These are phyloP conservation scores for Colletotrichum liaoningense DNA, from an alignment of 2,329 filamentous ascomycete genomes.

Conservation along the genomic window DNA sequence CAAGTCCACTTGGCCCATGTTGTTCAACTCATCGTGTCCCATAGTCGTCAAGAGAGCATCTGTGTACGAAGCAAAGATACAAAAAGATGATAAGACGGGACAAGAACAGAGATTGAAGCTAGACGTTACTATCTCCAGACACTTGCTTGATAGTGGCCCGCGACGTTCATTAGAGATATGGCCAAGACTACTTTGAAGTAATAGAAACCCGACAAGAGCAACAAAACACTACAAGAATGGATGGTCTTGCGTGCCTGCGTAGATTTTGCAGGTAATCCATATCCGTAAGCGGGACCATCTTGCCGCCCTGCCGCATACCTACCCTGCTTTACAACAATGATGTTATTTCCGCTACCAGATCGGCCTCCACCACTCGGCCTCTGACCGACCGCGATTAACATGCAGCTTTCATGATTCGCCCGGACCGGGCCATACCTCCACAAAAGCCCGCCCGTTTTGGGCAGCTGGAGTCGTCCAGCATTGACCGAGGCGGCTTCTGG, in stretches of 20 bases:
- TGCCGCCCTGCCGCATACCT: not conserved
- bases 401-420: constrained; percentile 27
- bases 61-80: not conserved
- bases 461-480: not conserved
- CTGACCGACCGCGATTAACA: not conserved
- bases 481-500: constrained; percentile 2
- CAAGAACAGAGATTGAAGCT: not conserved
- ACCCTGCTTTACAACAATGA: constrained; percentile 1
- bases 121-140: not conserved
- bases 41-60: not conserved
- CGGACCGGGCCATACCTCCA: constrained; percentile 13
- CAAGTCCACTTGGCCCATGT: not conserved
- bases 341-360: constrained; percentile 29
- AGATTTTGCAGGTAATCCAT: constrained; percentile 1
- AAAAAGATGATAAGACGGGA: not conserved
- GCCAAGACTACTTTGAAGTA: not conserved
- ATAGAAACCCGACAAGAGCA: not conserved
- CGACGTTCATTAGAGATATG: too few relatives aligned
- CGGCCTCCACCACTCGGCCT: constrained; percentile 24
- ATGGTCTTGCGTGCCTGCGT: not conserved
- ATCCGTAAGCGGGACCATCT: constrained; percentile 12
- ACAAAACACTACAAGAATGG: not conserved
- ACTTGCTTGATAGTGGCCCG: not conserved
- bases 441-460: constrained; percentile 12
- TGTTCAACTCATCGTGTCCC: not conserved